Base-by-base conservation (phyloP, 1,284 basidiomycete species). In the Cutaneotrichosporon arboriforme region DNA sequence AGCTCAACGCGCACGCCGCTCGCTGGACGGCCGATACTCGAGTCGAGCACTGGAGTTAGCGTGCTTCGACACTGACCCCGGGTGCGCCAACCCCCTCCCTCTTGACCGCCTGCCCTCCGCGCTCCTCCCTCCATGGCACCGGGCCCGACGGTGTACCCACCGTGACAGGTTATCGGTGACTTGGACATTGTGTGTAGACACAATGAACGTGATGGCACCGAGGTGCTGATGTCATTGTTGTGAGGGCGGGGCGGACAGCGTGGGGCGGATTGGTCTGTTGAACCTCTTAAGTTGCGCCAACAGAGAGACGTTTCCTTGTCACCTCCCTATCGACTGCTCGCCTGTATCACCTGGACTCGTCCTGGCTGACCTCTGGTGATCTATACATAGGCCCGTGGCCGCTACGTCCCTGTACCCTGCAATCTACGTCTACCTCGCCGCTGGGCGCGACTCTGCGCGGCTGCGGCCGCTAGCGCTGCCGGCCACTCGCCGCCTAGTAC, bases 81-180 rank as follows among this genome's bases (percentile, higher is more conserved):
- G n/a, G n/a, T n/a, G n/a, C n/a, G n/a, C n/a, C n/a, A n/a, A n/a
- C n/a, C n/a, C n/a, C n/a, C n/a, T n/a, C n/a, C n/a, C n/a, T n/a
- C n/a, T n/a, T n/a, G n/a, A n/a, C n/a, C n/a, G n/a, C n/a, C n/a
- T n/a, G n/a, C n/a, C n/a, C n/a, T n/a, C n/a, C n/a, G n/a, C n/a
- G n/a, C n/a, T n/a, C n/a, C n/a, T n/a, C n/a, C n/a, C n/a, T n/a
- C n/a, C n/a, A n/a, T n/a, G n/a, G n/a, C 23, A 40, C 22, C 17
- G 21, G 7, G 37, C 12, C n/a, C 8, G 5, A 12, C 39, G 26
- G 12, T 22, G 37, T 41, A 53, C 79, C 52, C 59, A 88, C 88
- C 84, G 63, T 94, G 90, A 70, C 91, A 93, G 35, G 91, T 94
- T 57, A 94, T 87, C 1, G 88, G 87, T 2, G 88, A 88, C 64